Base-by-base conservation (phyloP, 1,284 basidiomycete species). In the Ceratobasidium sp. region DNA sequence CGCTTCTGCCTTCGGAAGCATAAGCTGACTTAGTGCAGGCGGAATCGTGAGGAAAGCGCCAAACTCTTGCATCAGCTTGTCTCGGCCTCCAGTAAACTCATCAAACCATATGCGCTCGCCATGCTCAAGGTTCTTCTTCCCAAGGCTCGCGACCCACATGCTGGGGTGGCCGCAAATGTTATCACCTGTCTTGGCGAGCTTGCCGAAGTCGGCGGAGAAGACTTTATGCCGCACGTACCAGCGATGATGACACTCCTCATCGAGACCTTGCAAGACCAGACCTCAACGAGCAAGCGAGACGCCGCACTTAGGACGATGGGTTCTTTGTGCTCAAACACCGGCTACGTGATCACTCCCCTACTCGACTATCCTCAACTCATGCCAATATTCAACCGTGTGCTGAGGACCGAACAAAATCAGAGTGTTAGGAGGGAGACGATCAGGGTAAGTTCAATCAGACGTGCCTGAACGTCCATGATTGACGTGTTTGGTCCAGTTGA, bases 41-140 rank as follows among this genome's bases (percentile, higher is more conserved):
- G 90, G 31, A 93, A 89, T 75, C 90, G 95, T 70, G 97, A 99
- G 78, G 94, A 98, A 74, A 95, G 93, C 74, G 94, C 95, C 3
- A 89, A 89, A 42, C 82, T 98, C 1, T 82, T 98, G 57, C 94
- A 92, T 5, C 82, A 94, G 1, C 85, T 98, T 8, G 91, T 97
- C 72, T 88, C 90, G 70, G 94, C 95, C 0, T 97, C 96, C 0
- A 92, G 96, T 74, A 87, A 93, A 32, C 87, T 99, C 8, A 97
- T 99, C 80, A 96, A 96, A 77, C 94, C 95, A 15, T 99, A 99
- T 78, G 94, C 95, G 0, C 85, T 96, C n/a, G 94, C 96, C 0
- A 97, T 99, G 84, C 86, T 99, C 13, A 88, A 91, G 38, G 95
- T 96, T 1, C 86, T 99, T 3, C 84, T 99, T 10, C 89, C 89